Evolutionary conservation across 1,284 basidiomycete genomes (phyloP).

Genomic region (Ganoderma sinense): DNA sequence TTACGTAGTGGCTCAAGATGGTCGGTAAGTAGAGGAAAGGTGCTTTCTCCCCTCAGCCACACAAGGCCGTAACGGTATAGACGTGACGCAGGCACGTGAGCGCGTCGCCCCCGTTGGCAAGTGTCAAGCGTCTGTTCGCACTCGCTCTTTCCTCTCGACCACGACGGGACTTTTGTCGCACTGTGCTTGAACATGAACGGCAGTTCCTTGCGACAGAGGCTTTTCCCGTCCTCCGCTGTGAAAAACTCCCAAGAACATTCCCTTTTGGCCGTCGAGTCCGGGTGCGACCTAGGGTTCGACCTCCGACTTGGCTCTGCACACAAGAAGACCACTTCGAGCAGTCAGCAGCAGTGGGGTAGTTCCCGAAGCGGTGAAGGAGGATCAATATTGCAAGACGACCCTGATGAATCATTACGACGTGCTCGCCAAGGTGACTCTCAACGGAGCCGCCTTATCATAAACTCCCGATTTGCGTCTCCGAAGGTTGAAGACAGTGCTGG

Average conservation of each 20-base stretch:
- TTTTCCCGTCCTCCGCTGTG: constrained; percentile 11
- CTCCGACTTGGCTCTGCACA: no score
- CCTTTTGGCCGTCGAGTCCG: not conserved
- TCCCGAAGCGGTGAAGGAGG: not conserved
- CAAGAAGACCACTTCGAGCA: not conserved
- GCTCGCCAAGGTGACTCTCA: constrained; percentile 21
- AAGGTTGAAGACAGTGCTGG: constrained; percentile 10
- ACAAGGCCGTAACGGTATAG: not conserved
- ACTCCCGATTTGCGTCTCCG: constrained; percentile 19
- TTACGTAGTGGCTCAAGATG: constrained; percentile 5
- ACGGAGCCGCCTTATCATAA: constrained; percentile 23
- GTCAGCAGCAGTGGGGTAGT: not conserved
- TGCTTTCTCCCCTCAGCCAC: constrained; percentile 15
- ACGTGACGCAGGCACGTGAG: constrained; percentile 23
- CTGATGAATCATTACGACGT: constrained; percentile 13
- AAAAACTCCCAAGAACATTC: not conserved
- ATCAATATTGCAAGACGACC: not conserved
- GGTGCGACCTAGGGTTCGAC: not conserved
- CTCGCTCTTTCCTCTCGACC: not conserved
- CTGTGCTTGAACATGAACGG: constrained; percentile 15
- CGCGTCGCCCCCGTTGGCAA: constrained; percentile 18
- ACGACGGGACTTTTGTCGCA: not conserved
- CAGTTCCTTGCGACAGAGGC: constrained; percentile 20
- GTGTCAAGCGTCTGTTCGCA: not conserved
- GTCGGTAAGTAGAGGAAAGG: constrained; percentile 6